These are phyloP conservation scores for Floccularia luteovirens DNA, from an alignment of 768 basidiomycete species.

Conservation along the genomic window DNA sequence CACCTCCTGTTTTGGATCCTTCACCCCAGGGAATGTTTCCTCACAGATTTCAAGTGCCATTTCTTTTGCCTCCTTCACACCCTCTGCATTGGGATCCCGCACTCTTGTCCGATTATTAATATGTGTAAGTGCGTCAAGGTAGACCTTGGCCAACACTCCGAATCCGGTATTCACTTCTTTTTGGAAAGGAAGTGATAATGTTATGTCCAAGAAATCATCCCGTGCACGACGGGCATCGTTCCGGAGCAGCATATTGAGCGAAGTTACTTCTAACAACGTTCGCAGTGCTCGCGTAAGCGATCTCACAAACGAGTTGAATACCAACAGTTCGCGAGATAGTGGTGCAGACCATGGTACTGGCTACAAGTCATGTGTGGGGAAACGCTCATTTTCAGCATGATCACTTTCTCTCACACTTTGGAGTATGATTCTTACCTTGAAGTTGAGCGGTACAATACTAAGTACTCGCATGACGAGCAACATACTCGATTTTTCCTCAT, in stretches of 20 bases:
- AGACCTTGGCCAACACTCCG: constrained; percentile 94
- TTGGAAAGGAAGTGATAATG: constrained; percentile 91
- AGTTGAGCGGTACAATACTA: constrained; percentile 90
- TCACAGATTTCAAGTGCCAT: constrained; percentile 90
- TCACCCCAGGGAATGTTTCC: constrained; percentile 91
- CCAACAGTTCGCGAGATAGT: constrained; percentile 89
- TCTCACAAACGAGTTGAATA: constrained; percentile 97
- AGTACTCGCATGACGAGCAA: constrained; percentile 94
- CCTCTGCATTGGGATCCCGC: constrained; percentile 68
- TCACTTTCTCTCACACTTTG: no score
- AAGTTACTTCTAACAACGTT: constrained; percentile 83
- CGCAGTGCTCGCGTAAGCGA: constrained; percentile 87
- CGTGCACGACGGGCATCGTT: constrained; percentile 80
- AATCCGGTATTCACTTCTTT: constrained; percentile 96
- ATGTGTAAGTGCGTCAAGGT: constrained; percentile 87
- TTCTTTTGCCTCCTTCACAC: constrained; percentile 75
- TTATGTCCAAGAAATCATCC: constrained; percentile 89
- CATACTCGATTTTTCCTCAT: constrained; percentile 93
- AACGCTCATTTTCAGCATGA: no score
- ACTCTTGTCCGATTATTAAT: constrained; percentile 76
- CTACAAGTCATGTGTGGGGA: no score
- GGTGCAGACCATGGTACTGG: constrained; percentile 92
- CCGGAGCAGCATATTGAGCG: constrained; percentile 88
- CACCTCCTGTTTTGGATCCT: constrained; percentile 79
- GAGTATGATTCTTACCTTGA: constrained; percentile 81